These are phyloP conservation scores for Discostella pseudostelligera DNA, from an alignment of 108 stramenopile species.

Conservation along the genomic window DNA sequence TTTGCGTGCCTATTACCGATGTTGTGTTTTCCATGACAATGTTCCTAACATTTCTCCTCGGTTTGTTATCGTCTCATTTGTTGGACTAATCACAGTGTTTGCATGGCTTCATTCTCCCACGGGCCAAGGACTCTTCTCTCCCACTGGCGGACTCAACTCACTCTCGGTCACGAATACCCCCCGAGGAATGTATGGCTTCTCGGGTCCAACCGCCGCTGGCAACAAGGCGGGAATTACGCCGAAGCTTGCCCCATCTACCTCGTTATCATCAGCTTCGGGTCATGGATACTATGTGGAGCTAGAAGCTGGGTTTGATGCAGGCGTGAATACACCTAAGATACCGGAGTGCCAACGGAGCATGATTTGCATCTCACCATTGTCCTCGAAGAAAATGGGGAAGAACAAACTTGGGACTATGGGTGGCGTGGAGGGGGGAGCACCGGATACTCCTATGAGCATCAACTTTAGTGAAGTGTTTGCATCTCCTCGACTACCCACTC, in stretches of 20 bases:
- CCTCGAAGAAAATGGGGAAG: constrained; percentile 48
- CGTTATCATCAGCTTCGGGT: neutral
- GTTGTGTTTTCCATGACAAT: neutral
- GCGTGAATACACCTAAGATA: constrained; percentile 26
- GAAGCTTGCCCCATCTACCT: constrained; percentile 52
- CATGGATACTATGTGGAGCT: constrained; percentile 54
- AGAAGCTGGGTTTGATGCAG: constrained; percentile 39
- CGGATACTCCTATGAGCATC: constrained; percentile 57
- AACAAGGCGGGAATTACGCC: constrained; percentile 39
- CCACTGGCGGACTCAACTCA: constrained; percentile 56
- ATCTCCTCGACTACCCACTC: constrained; percentile 46
- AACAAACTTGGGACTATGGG: neutral
- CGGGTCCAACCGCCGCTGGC: constrained; percentile 11
- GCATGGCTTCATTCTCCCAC: constrained; percentile 82
- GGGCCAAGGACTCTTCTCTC: constrained; percentile 77
- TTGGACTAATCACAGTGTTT: constrained; percentile 41
- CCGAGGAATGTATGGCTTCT: constrained; percentile 52
- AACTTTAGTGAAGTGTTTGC: constrained; percentile 79
- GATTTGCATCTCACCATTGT: constrained; percentile 83
- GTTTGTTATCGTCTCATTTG: neutral
- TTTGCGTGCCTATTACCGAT: neutral
- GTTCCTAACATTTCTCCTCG: neutral
- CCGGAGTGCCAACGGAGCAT: constrained; percentile 48
- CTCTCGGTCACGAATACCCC: constrained; percentile 69
- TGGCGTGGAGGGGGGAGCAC: constrained; percentile 7